Conservation (phyloP, 2,329 filamentous ascomycete genomes). For the Eutypa lata region DNA sequence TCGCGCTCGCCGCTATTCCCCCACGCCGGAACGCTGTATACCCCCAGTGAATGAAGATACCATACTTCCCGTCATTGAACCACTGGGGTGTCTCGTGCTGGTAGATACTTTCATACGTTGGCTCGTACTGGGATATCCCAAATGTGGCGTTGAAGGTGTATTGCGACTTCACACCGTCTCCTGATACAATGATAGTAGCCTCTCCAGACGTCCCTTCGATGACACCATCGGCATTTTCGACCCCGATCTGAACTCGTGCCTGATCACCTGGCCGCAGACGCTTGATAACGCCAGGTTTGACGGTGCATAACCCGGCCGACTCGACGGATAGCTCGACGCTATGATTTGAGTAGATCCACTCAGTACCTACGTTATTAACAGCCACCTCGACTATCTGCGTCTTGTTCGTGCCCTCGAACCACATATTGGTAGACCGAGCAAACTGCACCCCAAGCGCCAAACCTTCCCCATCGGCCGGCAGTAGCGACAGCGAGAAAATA, state of each 20-base stretch:
- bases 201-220: not conserved
- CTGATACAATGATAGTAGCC: not conserved
- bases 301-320: not conserved
- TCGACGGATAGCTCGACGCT: not conserved
- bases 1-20: conserved; percentile 34
- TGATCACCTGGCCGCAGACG: not conserved
- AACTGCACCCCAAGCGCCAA: not conserved
- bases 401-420: not conserved
- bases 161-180: not conserved
- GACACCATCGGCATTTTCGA: not conserved
- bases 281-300: not conserved
- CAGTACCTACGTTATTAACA: not conserved
- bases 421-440: not conserved
- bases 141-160: not conserved
- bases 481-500: not conserved
- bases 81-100: conserved; percentile 42
- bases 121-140: not conserved
- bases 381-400: not conserved
- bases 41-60: conserved; percentile 58
- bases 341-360: not conserved
- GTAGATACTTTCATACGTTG: not conserved
- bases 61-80: conserved; percentile 52
- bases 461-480: not conserved
- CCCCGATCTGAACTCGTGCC: not conserved
- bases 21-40: conserved; percentile 51